Evolutionary conservation across 768 basidiomycete species (phyloP).

Genomic region (Boletus coccyginus): DNA sequence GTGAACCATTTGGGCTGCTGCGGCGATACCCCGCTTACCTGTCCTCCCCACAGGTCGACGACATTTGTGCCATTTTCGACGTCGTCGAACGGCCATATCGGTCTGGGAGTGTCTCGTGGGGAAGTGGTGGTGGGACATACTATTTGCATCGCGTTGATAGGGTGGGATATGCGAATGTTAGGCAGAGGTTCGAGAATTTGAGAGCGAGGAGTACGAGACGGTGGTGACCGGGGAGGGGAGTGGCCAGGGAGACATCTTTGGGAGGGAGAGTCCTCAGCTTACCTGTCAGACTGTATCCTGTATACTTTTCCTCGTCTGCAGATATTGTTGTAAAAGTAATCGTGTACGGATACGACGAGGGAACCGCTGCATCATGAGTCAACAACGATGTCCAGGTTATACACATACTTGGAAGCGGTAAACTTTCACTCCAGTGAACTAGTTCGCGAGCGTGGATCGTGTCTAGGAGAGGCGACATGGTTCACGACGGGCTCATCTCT

Average conservation of each 20-base stretch:
- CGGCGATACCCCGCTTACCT: not conserved
- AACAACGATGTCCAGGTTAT: too few species aligned
- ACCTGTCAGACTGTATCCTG: slow-evolving; percentile 12
- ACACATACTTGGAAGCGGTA: too few species aligned
- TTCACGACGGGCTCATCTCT: too few species aligned
- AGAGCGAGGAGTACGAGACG: slow-evolving; percentile 30
- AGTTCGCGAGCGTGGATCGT: too few species aligned
- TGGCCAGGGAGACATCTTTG: not conserved
- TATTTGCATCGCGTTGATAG: slow-evolving; percentile 79
- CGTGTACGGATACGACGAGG: too few species aligned
- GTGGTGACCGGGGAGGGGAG: slow-evolving; percentile 9
- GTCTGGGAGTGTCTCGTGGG: slow-evolving; percentile 82
- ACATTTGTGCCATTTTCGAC: slow-evolving; percentile 80
- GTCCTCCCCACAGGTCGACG: slow-evolving; percentile 52
- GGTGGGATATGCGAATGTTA: slow-evolving; percentile 60
- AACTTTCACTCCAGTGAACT: too few species aligned
- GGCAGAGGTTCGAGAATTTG: slow-evolving; percentile 53
- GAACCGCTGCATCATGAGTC: too few species aligned
- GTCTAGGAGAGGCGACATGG: too few species aligned
- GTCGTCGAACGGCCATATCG: slow-evolving; percentile 65
- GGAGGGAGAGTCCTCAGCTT: not conserved
- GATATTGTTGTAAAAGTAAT: not conserved
- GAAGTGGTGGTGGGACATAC: slow-evolving; percentile 63
- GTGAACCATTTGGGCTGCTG: slow-evolving; percentile 19
- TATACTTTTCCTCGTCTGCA: not conserved